These are phyloP conservation scores for Tarenaya hassleriana DNA, from an alignment of 345 rosid species.

Conservation along the genomic window DNA sequence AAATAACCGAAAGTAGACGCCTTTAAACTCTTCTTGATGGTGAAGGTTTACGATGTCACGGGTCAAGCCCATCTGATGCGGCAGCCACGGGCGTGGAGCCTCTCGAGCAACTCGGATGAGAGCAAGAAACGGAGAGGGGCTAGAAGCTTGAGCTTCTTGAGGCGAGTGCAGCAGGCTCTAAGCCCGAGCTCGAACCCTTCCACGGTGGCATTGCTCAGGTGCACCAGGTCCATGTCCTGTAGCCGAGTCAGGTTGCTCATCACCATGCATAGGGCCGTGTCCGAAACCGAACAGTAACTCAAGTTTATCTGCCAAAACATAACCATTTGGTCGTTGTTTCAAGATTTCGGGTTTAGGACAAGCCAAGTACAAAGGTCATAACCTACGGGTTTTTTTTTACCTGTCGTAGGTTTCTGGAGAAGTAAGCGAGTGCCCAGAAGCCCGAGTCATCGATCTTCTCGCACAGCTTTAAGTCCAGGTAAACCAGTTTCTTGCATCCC, in stretches of 20 bases:
- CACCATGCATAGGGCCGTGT: conserved; percentile 49
- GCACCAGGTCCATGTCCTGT: conserved; percentile 84
- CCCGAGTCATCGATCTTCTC: conserved; percentile 65
- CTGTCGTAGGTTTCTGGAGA: conserved; percentile 74
- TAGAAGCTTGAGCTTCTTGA: conserved; percentile 78
- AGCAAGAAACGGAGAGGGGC: conserved; percentile 58
- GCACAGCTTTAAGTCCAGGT: conserved; percentile 78
- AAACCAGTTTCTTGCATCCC: conserved; percentile 53
- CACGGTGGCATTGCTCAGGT: conserved; percentile 52
- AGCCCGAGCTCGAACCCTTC: conserved; percentile 79
- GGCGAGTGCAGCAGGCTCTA: conserved; percentile 51
- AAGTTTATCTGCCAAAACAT: conserved; percentile 58
- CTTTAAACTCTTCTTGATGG: too few relatives aligned
- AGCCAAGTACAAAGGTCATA: conserved; percentile 1
- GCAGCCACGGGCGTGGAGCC: conserved; percentile 64
- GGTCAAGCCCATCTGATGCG: conserved; percentile 70
- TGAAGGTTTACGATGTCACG: too few relatives aligned
- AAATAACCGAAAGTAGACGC: too few relatives aligned
- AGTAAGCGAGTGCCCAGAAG: conserved; percentile 64
- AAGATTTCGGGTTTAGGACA: not conserved
- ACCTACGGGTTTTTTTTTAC: conserved; percentile 26
- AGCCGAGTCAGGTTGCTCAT: conserved; percentile 74
- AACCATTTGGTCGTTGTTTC: not conserved
- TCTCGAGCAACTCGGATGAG: conserved; percentile 61
- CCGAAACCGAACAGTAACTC: conserved; percentile 48